These are phyloP conservation scores for Paraphysoderma sedebokerense DNA, from an alignment of 371 early-diverging fungal species.

Conservation along the genomic window DNA sequence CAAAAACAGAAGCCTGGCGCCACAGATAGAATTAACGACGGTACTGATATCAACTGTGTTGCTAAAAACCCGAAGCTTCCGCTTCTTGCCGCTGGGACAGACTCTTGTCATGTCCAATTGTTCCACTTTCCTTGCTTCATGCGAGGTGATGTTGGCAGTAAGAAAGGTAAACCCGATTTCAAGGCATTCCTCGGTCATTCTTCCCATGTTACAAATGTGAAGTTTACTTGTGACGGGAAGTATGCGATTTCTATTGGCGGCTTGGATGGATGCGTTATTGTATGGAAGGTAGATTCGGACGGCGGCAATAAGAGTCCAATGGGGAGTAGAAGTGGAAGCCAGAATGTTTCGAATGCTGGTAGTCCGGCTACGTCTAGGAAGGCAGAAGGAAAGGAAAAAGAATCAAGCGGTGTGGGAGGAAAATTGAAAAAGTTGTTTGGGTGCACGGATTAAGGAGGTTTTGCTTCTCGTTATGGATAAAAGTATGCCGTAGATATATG, in stretches of 20 bases:
- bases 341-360: no score
- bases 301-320: no score
- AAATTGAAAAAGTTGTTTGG: no score
- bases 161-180: no score
- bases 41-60: slow-evolving; percentile 9
- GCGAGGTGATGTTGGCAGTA: slow-evolving; percentile 1
- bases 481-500: no score
- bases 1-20: slow-evolving; percentile 9
- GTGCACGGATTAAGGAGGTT: no score
- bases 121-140: neutral
- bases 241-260: slow-evolving; percentile 11
- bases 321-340: no score
- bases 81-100: slow-evolving; percentile 8
- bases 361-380: no score
- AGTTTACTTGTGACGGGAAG: slow-evolving; percentile 6
- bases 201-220: slow-evolving; percentile 10
- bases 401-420: no score
- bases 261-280: slow-evolving; percentile 9
- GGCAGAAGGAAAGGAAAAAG: no score
- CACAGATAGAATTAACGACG: slow-evolving; percentile 6
- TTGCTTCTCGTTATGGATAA: no score
- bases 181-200: slow-evolving; percentile 11
- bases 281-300: neutral
- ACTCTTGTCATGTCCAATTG: slow-evolving; percentile 8
- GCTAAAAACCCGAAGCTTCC: slow-evolving; percentile 3